Conservation (phyloP, 352 stramenopile species). For the Globisporangium parvum region DNA sequence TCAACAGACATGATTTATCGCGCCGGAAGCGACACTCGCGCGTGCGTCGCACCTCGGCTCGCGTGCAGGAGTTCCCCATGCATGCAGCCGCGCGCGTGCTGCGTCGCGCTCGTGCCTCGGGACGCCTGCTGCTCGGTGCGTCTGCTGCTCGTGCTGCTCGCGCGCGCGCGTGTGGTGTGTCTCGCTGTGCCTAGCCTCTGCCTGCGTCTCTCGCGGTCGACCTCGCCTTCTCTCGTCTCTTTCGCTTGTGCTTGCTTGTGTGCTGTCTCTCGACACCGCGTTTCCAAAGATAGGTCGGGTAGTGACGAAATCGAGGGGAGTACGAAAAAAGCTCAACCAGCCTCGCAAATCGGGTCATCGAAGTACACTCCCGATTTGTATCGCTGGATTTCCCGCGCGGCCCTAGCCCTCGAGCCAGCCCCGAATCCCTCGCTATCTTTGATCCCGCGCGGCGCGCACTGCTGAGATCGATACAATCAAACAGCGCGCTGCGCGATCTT, state of each 20-base stretch:
- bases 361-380: too few relatives aligned
- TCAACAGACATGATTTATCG: background rate
- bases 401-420: conserved; percentile 6
- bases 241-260: too few relatives aligned
- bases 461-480: background rate
- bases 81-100: conserved; percentile 5
- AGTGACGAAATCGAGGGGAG: background rate
- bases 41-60: conserved; percentile 39
- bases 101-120: background rate
- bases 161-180: background rate
- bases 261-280: too few relatives aligned
- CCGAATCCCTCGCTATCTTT: background rate
- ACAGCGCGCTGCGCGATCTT: background rate
- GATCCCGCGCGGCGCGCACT: too few relatives aligned
- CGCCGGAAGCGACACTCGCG: background rate
- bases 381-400: background rate
- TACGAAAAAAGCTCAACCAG: background rate
- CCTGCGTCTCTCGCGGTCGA: too few relatives aligned
- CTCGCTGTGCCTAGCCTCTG: background rate
- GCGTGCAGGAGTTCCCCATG: conserved; percentile 64
- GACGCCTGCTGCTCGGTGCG: too few relatives aligned
- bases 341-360: background rate
- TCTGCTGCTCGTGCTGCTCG: background rate
- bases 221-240: too few relatives aligned
- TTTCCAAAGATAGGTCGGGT: too few relatives aligned